Evolutionary conservation across 2,329 filamentous ascomycete genomes (phyloP), one percentile per base, ranked within the genome.

Genomic region (Aspergillus niger): DNA sequence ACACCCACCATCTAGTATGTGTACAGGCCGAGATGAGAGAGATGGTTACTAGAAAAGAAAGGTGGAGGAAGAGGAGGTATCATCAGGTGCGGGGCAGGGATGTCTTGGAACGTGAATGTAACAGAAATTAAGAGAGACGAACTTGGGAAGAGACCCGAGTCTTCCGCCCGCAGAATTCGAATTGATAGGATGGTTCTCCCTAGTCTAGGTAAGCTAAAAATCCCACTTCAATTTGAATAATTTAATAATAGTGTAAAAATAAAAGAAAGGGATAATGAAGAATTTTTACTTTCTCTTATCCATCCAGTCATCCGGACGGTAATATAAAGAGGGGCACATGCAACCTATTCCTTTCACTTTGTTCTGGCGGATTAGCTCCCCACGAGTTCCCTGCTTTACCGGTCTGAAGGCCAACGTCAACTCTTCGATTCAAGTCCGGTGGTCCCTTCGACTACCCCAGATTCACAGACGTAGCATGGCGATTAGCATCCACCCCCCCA

Each of bases 401-500:
- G 26, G 38, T 48, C 26, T 48, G 30, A 57, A 53, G 57, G 17
- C 38, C 36, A 15, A 30, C 22, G 38, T 32, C 22, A 54, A 26
- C 38, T 32, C 50, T 38, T 7, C 44, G 38, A 51, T 62, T 58
- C 62, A 59, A 54, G 30, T 48, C 44, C 56, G 22, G 28, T 59
- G 59, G 41, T 60, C 43, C 22, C 15, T 51, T 15, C 57, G 52
- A 57, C 13, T 51, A 20, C 50, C 51, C 53, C 61, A 43, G 28
- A 38, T 48, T 51, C 53, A 53, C 53, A 72, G 69, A 43, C 74
- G 72, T 62, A 76, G 70, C n/a, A 77, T 79, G 74, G 72, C 73
- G 43, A 69, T 66, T 26, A 68, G 71, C 43, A 79, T 81, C 65
- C 76, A 74, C 44, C 74, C 75, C 49, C 79, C 82, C 54, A 86